Percentiles rank a stretch among this genome's conserved stretches.
phyloP scores from a whole-genome alignment of 78 protist species.

The Parvularia atlantis region DNA sequence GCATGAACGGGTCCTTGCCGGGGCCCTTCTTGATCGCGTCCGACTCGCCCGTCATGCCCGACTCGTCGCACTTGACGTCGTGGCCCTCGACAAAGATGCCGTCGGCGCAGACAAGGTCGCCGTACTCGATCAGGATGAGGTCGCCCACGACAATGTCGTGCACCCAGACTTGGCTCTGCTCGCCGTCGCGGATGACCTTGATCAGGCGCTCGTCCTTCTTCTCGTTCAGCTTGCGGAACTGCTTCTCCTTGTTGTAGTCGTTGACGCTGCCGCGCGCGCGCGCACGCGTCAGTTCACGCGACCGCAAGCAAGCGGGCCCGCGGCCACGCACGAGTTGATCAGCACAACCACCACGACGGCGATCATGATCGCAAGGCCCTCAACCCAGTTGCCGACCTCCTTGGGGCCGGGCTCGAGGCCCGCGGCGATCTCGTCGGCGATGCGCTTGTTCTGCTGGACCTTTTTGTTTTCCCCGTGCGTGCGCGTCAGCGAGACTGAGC shows the following conservation, averaged over 20 bases:
- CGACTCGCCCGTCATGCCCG: slow-evolving; percentile 51
- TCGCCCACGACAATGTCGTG: slow-evolving; percentile 80
- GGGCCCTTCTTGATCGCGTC: slow-evolving; percentile 32
- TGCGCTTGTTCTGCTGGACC: too few species aligned
- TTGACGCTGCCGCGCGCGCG: not conserved
- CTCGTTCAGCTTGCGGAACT: slow-evolving; percentile 29
- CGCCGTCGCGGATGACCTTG: slow-evolving; percentile 52
- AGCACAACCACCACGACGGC: slow-evolving; percentile 76
- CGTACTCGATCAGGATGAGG: slow-evolving; percentile 51
- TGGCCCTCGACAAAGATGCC: slow-evolving; percentile 58
- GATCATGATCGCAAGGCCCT: slow-evolving; percentile 80
- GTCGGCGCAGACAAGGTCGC: slow-evolving; percentile 73
- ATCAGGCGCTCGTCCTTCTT: slow-evolving; percentile 24
- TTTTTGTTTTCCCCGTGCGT: too few species aligned
- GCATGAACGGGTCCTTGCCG: slow-evolving; percentile 25
- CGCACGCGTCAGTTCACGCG: not conserved
- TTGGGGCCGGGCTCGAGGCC: slow-evolving; percentile 25
- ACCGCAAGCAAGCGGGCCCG: slow-evolving; percentile 47
- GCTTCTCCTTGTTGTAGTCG: not conserved
- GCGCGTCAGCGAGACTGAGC: too few species aligned
- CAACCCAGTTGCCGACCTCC: slow-evolving; percentile 71
- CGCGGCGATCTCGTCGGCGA: too few species aligned
- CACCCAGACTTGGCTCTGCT: slow-evolving; percentile 19
- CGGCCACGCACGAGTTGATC: slow-evolving; percentile 75
- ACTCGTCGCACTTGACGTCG: slow-evolving; percentile 52